Conservation (phyloP, 495 filamentous ascomycete genomes). For the Hyaloscypha hepaticicola region DNA sequence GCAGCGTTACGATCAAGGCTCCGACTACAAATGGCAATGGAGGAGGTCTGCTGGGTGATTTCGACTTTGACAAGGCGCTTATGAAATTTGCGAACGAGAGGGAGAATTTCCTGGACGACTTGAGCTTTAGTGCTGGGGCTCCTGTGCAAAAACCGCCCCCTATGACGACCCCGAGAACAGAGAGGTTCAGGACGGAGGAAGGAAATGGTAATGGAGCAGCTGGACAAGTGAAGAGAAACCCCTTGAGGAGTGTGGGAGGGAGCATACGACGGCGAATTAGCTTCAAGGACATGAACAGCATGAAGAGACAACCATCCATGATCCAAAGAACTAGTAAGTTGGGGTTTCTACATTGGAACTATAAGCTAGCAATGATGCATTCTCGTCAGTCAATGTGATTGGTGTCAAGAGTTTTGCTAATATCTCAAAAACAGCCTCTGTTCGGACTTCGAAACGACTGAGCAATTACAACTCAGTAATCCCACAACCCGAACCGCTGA, state of each 20-base stretch:
- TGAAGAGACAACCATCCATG: conserved; percentile 81
- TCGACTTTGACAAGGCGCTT: conserved; percentile 90
- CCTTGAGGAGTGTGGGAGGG: conserved; percentile 55
- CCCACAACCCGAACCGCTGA: conserved; percentile 85
- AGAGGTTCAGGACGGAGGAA: conserved; percentile 81
- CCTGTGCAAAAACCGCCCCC: conserved; percentile 66
- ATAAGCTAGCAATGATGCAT: too few species aligned
- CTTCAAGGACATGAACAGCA: conserved; percentile 89
- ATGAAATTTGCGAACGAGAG: conserved; percentile 92
- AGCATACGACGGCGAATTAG: conserved; percentile 86
- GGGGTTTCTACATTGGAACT: neutral
- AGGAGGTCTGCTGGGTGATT: conserved; percentile 52
- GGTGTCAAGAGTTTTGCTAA: neutral
- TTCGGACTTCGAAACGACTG: conserved; percentile 82
- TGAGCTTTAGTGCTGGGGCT: conserved; percentile 85
- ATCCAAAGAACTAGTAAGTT: conserved; percentile 71
- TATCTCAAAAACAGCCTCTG: conserved; percentile 60
- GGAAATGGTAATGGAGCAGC: conserved; percentile 43
- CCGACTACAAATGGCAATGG: conserved; percentile 28
- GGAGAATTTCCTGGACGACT: conserved; percentile 89
- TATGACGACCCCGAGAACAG: conserved; percentile 62
- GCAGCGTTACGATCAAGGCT: conserved; percentile 76
- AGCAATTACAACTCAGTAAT: conserved; percentile 99
- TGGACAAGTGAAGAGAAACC: conserved; percentile 47
- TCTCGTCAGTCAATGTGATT: too few species aligned